Percentiles rank a stretch among this genome's conserved stretches.
Conservation (phyloP, 345 rosid genomes). For the Citrus medica region DNA sequence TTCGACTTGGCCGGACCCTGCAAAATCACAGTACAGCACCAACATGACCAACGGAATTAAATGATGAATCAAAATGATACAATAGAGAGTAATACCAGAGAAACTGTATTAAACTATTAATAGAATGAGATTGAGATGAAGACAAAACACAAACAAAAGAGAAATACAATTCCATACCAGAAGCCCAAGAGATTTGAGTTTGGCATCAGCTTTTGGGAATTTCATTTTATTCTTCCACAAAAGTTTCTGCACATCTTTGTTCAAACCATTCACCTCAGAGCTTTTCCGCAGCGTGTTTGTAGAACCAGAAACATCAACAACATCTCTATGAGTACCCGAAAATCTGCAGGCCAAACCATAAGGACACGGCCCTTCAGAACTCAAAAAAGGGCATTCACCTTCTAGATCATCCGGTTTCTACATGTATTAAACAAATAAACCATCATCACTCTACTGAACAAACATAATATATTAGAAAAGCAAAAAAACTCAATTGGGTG, state of each 20-base stretch:
- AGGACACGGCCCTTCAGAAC: constrained; percentile 49
- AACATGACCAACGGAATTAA: background rate
- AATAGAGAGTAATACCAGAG: background rate
- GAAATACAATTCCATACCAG: constrained; percentile 37
- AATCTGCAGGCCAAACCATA: constrained; percentile 88
- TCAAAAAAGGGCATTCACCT: constrained; percentile 79
- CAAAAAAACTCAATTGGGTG: background rate
- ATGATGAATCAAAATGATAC: background rate
- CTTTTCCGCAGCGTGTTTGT: constrained; percentile 18
- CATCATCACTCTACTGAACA: background rate
- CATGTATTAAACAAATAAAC: constrained; percentile 20
- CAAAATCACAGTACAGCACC: background rate
- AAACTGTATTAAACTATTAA: background rate
- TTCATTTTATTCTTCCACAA: constrained; percentile 82
- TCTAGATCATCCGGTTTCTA: constrained; percentile 90
- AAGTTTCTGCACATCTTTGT: constrained; percentile 80
- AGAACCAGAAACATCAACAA: constrained; percentile 11
- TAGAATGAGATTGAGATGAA: background rate
- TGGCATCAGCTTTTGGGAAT: constrained; percentile 72
- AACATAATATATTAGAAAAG: background rate
- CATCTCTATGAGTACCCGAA: constrained; percentile 53
- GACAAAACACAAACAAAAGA: background rate
- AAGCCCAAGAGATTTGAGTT: constrained; percentile 68
- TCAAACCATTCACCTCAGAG: constrained; percentile 67
- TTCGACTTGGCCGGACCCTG: constrained; percentile 49